A percentile compares a stretch with the other conserved stretches of the same genome.
Evolutionary conservation across 2,329 filamentous ascomycete species (phyloP).

Genomic region (Xylaria arbuscula): DNA sequence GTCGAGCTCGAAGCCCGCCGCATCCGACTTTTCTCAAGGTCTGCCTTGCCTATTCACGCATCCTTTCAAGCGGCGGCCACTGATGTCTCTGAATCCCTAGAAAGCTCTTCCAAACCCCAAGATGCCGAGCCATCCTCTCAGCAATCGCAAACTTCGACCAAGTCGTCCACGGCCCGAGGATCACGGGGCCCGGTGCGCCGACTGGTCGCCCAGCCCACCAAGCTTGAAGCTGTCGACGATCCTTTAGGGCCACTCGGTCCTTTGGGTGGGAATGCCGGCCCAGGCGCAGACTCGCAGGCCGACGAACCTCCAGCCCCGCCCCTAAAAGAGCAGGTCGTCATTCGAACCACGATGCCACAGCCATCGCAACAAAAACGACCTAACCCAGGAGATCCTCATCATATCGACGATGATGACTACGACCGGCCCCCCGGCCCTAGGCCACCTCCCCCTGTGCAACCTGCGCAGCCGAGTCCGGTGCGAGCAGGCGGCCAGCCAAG

Average conservation of each 20-base stretch:
- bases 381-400: conserved; percentile 68
- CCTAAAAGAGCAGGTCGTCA: conserved; percentile 72
- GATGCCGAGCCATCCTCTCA: conserved; percentile 48
- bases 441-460: conserved; percentile 73
- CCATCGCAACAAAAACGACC: conserved; percentile 56
- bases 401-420: conserved; percentile 77
- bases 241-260: conserved; percentile 82
- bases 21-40: conserved; percentile 45
- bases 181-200: conserved; percentile 59
- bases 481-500: conserved; percentile 74
- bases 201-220: conserved; percentile 79
- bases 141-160: conserved; percentile 48
- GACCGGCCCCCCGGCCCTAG: conserved; percentile 64
- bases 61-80: conserved; percentile 10
- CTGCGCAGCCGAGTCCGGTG: conserved; percentile 63
- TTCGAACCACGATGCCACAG: conserved; percentile 67
- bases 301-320: conserved; percentile 75
- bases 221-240: conserved; percentile 80
- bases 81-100: conserved; percentile 38
- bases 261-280: conserved; percentile 61
- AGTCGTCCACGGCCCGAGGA: conserved; percentile 44
- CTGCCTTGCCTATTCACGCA: conserved; percentile 22
- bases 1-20: conserved; percentile 48
- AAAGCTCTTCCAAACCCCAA: conserved; percentile 42
- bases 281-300: conserved; percentile 48